Percentiles rank a stretch among this genome's conserved stretches.
These are phyloP conservation scores for Gentiana dahurica DNA, from an alignment of 257 asterid genomes.

Conservation along the genomic window DNA sequence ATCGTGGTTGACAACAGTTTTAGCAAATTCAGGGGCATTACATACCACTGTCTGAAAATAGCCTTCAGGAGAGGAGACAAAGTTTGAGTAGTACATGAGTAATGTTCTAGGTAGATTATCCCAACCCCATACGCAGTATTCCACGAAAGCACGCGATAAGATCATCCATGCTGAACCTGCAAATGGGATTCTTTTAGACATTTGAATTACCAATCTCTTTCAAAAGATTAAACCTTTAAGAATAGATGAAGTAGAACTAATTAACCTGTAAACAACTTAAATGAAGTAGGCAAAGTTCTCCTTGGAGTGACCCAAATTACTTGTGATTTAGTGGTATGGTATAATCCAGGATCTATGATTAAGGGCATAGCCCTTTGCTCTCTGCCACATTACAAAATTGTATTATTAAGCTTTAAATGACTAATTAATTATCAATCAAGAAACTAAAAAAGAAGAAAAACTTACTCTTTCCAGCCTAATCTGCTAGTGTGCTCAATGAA, in stretches of 20 bases:
- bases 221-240: too few species aligned
- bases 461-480: conserved; percentile 46
- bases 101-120: conserved; percentile 92
- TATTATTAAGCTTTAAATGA: too few species aligned
- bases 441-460: conserved; percentile 3
- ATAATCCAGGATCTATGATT: conserved; percentile 41
- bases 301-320: conserved; percentile 30
- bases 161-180: conserved; percentile 99
- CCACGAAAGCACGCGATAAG: conserved; percentile 71
- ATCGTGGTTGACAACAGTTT: conserved; percentile 83
- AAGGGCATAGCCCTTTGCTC: conserved; percentile 37
- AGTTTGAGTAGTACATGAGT: conserved; percentile 92
- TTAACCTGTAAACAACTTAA: conserved; percentile 85
- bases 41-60: conserved; percentile 88
- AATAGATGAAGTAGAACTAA: background rate
- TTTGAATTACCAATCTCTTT: background rate
- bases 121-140: conserved; percentile 92
- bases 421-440: too few species aligned
- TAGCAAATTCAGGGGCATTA: conserved; percentile 65
- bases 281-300: conserved; percentile 34
- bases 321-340: conserved; percentile 27
- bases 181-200: background rate
- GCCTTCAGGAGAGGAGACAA: conserved; percentile 91
- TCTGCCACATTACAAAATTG: conserved; percentile 17
- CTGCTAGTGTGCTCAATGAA: conserved; percentile 39